Conservation (phyloP, 805 yeast genomes). For the Candida morakotiae region DNA sequence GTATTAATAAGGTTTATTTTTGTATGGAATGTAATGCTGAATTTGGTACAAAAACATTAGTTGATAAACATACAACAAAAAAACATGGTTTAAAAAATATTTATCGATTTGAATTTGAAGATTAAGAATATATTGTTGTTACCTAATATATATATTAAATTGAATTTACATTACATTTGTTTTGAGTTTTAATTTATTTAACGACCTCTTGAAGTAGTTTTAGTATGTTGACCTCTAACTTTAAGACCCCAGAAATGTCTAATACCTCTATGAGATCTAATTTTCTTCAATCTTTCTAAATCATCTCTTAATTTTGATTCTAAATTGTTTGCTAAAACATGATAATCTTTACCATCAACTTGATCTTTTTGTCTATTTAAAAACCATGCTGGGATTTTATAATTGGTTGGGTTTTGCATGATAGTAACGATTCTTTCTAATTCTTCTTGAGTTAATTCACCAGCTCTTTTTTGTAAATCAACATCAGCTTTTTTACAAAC, state of each 20-base stretch:
- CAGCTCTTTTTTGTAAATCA: slow-evolving; percentile 97
- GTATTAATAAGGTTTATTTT: slow-evolving; percentile 2
- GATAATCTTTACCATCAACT: slow-evolving; percentile 98
- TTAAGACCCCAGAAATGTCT: slow-evolving; percentile 99
- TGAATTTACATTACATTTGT: not conserved
- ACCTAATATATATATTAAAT: not conserved
- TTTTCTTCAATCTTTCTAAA: slow-evolving; percentile 99
- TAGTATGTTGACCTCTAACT: slow-evolving; percentile 99
- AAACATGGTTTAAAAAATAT: not conserved
- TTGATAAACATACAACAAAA: not conserved
- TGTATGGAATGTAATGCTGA: slow-evolving; percentile 1
- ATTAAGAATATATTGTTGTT: no score
- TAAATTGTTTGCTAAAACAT: slow-evolving; percentile 96
- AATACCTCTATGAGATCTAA: slow-evolving; percentile 99
- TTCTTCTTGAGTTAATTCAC: slow-evolving; percentile 99
- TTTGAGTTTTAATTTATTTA: slow-evolving; percentile 9
- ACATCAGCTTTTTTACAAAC: slow-evolving; percentile 99
- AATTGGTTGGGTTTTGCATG: slow-evolving; percentile 99
- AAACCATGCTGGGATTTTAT: slow-evolving; percentile 99
- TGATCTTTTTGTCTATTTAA: slow-evolving; percentile 99
- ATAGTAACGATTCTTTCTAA: slow-evolving; percentile 99
- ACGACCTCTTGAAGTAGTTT: slow-evolving; percentile 97
- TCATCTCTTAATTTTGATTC: slow-evolving; percentile 99
- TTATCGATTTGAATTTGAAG: not conserved
- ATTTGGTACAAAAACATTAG: slow-evolving; percentile 1